These are phyloP conservation scores for Pichia phayaonensis DNA, from an alignment of 805 yeast genomes.

Conservation along the genomic window DNA sequence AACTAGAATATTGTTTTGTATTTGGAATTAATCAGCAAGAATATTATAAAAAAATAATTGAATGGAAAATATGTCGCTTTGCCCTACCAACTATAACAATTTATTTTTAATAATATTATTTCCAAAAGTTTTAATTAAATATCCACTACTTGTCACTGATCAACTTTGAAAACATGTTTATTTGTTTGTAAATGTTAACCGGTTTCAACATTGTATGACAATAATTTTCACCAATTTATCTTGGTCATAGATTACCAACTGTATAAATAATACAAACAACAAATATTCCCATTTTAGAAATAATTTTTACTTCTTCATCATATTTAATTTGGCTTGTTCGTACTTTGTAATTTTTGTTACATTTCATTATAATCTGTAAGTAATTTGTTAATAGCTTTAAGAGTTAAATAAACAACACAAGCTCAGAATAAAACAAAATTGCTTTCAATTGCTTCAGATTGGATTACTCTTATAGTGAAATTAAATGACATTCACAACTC, in stretches of 20 bases:
- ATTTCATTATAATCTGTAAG: constrained; percentile 21
- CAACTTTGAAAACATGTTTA: constrained; percentile 30
- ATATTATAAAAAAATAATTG: constrained; percentile 22
- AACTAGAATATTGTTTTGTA: constrained; percentile 19
- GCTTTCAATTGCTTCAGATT: constrained; percentile 27
- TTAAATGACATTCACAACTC: constrained; percentile 32
- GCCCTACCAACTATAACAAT: constrained; percentile 32
- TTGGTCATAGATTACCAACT: constrained; percentile 40
- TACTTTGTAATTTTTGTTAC: constrained; percentile 8
- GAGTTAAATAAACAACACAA: constrained; percentile 23
- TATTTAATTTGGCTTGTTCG: constrained; percentile 26
- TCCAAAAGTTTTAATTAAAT: constrained; percentile 27
- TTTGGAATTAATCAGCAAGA: constrained; percentile 30
- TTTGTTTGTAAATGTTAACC: constrained; percentile 38
- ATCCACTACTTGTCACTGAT: constrained; percentile 21
- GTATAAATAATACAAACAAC: constrained; percentile 31
- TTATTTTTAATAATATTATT: constrained; percentile 25
- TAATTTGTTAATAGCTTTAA: constrained; percentile 12
- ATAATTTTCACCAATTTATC: constrained; percentile 32
- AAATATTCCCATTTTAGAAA: constrained; percentile 25
- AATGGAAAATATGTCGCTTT: constrained; percentile 19
- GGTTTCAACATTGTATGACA: constrained; percentile 21
- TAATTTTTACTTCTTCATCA: constrained; percentile 27
- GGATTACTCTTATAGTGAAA: constrained; percentile 28
- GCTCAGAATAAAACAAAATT: constrained; percentile 26